A percentile compares a stretch with the other conserved stretches of the same genome.
phyloP scores from a whole-genome alignment of 2,329 filamentous ascomycete species.

The Aspergillus fijiensis region DNA sequence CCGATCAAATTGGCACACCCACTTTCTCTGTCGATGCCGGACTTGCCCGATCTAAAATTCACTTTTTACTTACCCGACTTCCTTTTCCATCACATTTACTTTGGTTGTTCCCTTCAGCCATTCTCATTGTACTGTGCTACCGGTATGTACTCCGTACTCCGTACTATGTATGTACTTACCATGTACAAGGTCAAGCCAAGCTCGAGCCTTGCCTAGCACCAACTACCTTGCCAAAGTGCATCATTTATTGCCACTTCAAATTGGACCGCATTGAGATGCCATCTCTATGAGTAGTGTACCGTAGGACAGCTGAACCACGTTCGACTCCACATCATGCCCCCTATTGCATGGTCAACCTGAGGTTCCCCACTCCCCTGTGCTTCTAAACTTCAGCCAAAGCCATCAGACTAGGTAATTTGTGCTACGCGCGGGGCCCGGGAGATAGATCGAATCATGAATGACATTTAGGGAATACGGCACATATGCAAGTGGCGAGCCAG shows the following conservation, averaged over 20 bases:
- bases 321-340: constrained; percentile 2
- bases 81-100: not conserved
- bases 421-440: constrained; percentile 10
- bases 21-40: not conserved
- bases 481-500: not conserved
- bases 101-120: not conserved
- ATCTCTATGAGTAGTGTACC: not conserved
- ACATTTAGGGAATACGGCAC: constrained; percentile 1
- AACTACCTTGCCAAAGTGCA: not conserved
- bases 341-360: constrained; percentile 1
- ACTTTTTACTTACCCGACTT: not conserved
- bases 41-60: not conserved
- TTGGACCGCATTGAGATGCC: not conserved
- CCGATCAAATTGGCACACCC: not conserved
- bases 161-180: not conserved
- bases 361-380: constrained; percentile 8
- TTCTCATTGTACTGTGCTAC: not conserved
- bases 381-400: constrained; percentile 7
- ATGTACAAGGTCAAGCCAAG: not conserved
- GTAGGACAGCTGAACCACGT: constrained; percentile 5
- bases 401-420: not conserved
- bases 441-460: constrained; percentile 2
- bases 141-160: no score
- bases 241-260: not conserved
- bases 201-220: not conserved